Base-by-base conservation (phyloP, 768 basidiomycete species). In the Trametopsis cervina region DNA sequence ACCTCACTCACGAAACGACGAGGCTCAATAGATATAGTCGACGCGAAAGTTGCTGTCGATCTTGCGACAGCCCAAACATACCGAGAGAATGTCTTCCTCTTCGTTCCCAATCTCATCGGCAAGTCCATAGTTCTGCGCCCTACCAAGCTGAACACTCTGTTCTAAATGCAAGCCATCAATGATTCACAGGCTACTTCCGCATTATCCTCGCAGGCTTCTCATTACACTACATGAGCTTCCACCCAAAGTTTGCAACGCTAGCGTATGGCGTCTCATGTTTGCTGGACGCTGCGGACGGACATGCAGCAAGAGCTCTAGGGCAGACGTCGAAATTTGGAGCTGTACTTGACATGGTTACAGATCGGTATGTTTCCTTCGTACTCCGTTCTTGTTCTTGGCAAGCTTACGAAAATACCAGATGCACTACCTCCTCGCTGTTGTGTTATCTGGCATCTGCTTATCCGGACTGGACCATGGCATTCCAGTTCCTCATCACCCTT, bases 281-380 rank as follows among this genome's bases (percentile, higher is more conserved):
- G 37, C 73, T 99, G 57, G 96, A 99, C 61, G 96, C 92, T 13
- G 85, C 94, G 23, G 96, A 98, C 55, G 96, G 96, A 2, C 83
- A 86, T 60, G 94, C 87, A 7, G 96, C 96, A 11, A 75, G 96
- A 40, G 81, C 82, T 0, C 70, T 96, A 36, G 83, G 81, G 10
- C 94, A 99, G 68, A 86, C 91, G 4, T 92, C 89, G 46, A 94
- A 95, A 69, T 97, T 98, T 66, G 96, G 96, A 20, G 93, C 92
- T 2, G 95, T 98, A 38, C 69, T 99, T 58, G 96, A 99, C 67
- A 99, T 99, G 96, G 95, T 99, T 36, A 98, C 96, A 4, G 96
- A 99, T 66, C 73, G 95, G 93, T 95, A 54, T 54, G 83, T 63
- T 20, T 26, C 9, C 10, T 23, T 44, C 9, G 29, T 17, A 37